Evolutionary conservation across 2,329 filamentous ascomycete genomes (phyloP), one percentile per base, ranked within the genome.

Genomic region (Colletotrichum sojae): DNA sequence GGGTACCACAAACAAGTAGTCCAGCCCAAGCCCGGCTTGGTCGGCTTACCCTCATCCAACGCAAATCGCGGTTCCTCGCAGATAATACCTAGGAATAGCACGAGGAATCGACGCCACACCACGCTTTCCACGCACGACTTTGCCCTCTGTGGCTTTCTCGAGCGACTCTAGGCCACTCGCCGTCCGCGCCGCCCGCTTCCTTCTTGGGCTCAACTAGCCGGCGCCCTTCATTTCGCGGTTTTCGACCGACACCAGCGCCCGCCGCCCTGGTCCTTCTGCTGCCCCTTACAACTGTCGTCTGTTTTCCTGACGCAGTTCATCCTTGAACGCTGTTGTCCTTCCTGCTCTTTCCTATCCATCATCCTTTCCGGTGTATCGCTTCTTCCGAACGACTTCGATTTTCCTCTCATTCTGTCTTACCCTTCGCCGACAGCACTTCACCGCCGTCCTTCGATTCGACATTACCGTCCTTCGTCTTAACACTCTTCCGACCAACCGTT

Each of bases 161-260:
- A 43, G 39, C 52, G 31, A 39, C 60, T 52, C 66, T 56, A 15
- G 49, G 20, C 51, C 49, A 20, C 67, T 69, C 67, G 55, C 39
- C 56, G 45, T 56, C 67, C 36, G 52, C 62, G 67, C 62, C 62
- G 67, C 67, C 67, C 25, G 55, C 62, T 69, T 69, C 56, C 62
- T 61, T 55, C 63, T 69, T 60, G 49, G 57, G 63, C 59, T 27
- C 46, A 51, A 20, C 58, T 68, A 68, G 67, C 46, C 52, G 52
- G 53, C 58, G 51, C 63, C 51, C 64, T 68, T 70, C 63, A 70
- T 70, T 68, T 70, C 64, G 65, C 67, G 27, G 48, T 3, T 36
- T 31, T 57, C 67, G 51, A 56, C 63, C 22, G 62, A 65, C 66
- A 52, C 27, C 65, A 61, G 27, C 58, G 46, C 13, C 15, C 53